Base-by-base conservation (phyloP, 2,329 filamentous ascomycete species). In the Fusarium sp. region DNA sequence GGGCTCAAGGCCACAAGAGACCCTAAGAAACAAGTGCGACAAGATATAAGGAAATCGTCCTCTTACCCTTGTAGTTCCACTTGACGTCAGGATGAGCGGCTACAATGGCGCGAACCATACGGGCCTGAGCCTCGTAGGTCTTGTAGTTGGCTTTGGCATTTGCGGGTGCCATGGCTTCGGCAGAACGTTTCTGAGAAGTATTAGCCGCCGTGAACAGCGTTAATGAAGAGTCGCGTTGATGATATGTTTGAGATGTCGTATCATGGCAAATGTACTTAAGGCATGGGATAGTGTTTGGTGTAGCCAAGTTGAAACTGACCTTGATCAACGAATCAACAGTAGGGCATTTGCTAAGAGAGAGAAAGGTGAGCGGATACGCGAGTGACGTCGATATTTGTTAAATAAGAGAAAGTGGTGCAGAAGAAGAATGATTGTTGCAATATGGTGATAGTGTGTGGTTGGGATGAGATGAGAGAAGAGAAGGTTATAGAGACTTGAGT, bases 41-140 rank as follows among this genome's bases (percentile, higher is more conserved):
- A 28, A 38, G 26, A 67, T 10, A 67, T 44, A 66, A 41, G 14
- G 51, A 50, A 34, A 13, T 24, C 45, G 28, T 22, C 9, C 76
- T 59, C 88, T 83, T 86, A 92, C 90, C 89, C 77, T 87, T 88
- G 79, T 88, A 91, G 78, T 92, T 89, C 60, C 91, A 86, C 70
- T 87, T 89, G 0, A 88, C 77, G 0, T 83, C 82, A 0, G 87
- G 87, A 61, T 89, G 85, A 6, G 89, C 88, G 0, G 89, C 90
- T 1, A 92, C 82, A 30, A 92, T 87, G 10, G 90, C 90, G 4
- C 89, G 87, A 6, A 92, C 83, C 41, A 92, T 86, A 51, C 90
- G 89, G 26, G 87, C 86, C 73, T 89, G 88, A 0, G 87, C 84
- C 79, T 92, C 89, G 78, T 89, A 90, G 5, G 84, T 85, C 70